Base-by-base conservation (phyloP, 805 yeast genomes). In the Kodamaea jinghongensis region DNA sequence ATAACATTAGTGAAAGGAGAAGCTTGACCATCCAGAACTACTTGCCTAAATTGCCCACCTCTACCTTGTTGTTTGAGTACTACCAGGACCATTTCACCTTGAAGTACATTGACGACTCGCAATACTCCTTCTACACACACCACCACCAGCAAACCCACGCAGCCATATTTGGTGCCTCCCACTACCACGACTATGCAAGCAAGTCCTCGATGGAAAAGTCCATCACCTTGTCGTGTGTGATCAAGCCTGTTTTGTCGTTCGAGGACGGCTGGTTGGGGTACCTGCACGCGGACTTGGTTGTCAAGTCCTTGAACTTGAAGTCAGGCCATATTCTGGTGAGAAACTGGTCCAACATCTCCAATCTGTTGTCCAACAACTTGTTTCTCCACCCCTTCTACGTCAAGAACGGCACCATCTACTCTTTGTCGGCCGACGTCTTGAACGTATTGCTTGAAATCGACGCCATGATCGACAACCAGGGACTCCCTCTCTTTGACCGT, bases 301-400 rank as follows among this genome's bases (percentile, higher is more conserved):
- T 41, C 20, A 41, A 32, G 28, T 28, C 36, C 8, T 36, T 31
- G 12, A n/a, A 23, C 9, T 34, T 31, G 12, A 29, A 30, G 8
- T 16, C 30, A 12, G 20, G 31, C 10, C 16, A 30, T 2, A 31
- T 39, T 15, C n/a, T 15, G 11, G n/a, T 23, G 1, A 9, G 32
- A n/a, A 23, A 13, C 7, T 34, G 41, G 39, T 5, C 28, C 9
- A 31, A 33, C 4, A 16, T 42, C 14, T 17, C 45, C 4, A 20
- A 26, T 20, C 17, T 8, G 5, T 31, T 42, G 22, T 30, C 41
- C 22, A 31, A 42, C 12, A 37, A 42, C n/a, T 29, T 42, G 12
- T 37, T 30, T 34, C 12, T 42, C 12, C 45, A 42, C 16, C 45
- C 45, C 7, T 42, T 28, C 16, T 29, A 30, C 20, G 25, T 42